Evolutionary conservation across 2,329 filamentous ascomycete species (phyloP).

Genomic region (Fusarium abutilonis): DNA sequence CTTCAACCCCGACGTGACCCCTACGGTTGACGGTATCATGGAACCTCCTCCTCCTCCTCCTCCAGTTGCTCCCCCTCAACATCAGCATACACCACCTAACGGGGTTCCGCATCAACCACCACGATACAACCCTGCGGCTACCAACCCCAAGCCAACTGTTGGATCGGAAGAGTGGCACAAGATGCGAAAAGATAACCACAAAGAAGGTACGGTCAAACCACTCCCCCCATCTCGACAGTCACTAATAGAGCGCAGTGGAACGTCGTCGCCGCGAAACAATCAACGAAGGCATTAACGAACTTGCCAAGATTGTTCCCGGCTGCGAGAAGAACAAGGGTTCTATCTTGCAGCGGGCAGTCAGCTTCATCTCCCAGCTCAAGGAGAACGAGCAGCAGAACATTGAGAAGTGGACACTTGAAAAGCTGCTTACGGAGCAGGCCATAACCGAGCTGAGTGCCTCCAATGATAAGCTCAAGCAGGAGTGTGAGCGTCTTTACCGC

Average conservation of each 20-base stretch:
- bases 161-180: constrained; percentile 99
- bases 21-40: constrained; percentile 46
- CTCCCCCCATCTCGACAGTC: neutral
- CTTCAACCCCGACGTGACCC: constrained; percentile 49
- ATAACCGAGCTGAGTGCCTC: constrained; percentile 87
- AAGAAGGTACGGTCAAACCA: constrained; percentile 79
- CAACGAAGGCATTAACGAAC: constrained; percentile 98
- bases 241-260: constrained; percentile 72
- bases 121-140: constrained; percentile 52
- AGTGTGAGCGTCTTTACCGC: constrained; percentile 80
- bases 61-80: constrained; percentile 38
- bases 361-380: constrained; percentile 93
- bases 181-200: constrained; percentile 96
- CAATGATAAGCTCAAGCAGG: constrained; percentile 86
- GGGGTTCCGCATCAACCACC: constrained; percentile 50
- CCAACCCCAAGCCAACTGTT: constrained; percentile 80
- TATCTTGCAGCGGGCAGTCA: constrained; percentile 90
- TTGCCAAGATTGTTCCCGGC: constrained; percentile 95
- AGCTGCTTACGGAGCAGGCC: constrained; percentile 87
- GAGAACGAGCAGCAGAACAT: constrained; percentile 95
- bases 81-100: constrained; percentile 52
- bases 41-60: constrained; percentile 38
- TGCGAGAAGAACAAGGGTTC: constrained; percentile 99
- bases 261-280: constrained; percentile 96
- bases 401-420: constrained; percentile 92